These are phyloP conservation scores for Leavenworthia alabamica DNA, from an alignment of 345 rosid genomes.

Conservation along the genomic window DNA sequence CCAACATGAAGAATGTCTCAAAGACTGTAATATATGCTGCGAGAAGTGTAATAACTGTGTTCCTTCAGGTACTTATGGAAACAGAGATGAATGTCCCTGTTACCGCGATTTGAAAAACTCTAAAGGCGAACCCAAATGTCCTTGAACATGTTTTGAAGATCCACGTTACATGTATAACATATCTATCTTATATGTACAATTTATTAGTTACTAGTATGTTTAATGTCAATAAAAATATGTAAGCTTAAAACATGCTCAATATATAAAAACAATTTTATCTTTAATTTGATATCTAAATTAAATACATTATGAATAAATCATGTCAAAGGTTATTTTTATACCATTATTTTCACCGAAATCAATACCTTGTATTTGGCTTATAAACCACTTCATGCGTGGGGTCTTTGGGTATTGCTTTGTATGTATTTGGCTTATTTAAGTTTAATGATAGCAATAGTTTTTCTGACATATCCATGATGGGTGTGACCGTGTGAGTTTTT, in stretches of 20 bases:
- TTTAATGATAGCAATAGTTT: too few relatives aligned
- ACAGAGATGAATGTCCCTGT: conserved; percentile 22
- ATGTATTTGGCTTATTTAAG: too few relatives aligned
- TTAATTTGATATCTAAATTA: too few relatives aligned
- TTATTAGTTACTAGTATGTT: background rate
- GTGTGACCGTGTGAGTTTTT: too few relatives aligned
- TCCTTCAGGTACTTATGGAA: conserved; percentile 4
- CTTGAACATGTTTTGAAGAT: conserved; percentile 2
- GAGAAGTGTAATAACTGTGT: conserved; percentile 10
- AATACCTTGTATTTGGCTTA: too few relatives aligned
- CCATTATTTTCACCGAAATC: too few relatives aligned
- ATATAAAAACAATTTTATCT: background rate
- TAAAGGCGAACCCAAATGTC: conserved; percentile 10
- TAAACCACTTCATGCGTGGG: too few relatives aligned
- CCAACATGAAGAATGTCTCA: background rate
- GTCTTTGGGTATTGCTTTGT: too few relatives aligned
- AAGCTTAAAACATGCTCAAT: background rate
- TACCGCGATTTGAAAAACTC: conserved; percentile 1
- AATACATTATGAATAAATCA: background rate
- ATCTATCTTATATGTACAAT: background rate
- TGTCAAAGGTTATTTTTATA: too few relatives aligned
- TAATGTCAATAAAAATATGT: background rate
- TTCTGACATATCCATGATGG: too few relatives aligned
- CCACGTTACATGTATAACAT: background rate
- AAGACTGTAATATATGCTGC: conserved; percentile 20